These are phyloP conservation scores for Taphrina flavorubra DNA, from an alignment of 1,139 yeast genomes.

Conservation along the genomic window DNA sequence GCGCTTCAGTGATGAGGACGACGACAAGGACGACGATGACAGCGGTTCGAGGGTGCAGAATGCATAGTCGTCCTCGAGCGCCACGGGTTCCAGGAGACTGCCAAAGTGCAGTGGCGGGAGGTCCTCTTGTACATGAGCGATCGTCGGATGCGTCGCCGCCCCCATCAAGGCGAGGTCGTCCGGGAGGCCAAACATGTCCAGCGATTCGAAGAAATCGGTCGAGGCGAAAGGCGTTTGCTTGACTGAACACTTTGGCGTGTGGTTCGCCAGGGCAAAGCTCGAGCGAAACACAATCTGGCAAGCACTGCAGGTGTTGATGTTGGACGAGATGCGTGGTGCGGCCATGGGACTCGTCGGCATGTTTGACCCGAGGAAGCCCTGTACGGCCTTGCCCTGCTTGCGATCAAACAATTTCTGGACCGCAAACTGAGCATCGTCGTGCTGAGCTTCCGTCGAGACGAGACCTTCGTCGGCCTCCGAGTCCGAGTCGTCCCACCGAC, in stretches of 20 bases:
- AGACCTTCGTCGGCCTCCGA: background rate
- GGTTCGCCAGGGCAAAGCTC: slow-evolving; percentile 14
- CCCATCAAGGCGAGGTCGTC: slow-evolving; percentile 12
- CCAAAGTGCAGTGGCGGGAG: slow-evolving; percentile 11
- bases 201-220: slow-evolving; percentile 19
- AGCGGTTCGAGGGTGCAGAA: background rate
- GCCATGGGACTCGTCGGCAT: slow-evolving; percentile 32
- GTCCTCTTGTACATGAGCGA: background rate
- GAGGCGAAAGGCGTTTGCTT: slow-evolving; percentile 36
- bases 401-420: slow-evolving; percentile 28
- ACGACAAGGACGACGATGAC: background rate
- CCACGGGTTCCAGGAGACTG: slow-evolving; percentile 8
- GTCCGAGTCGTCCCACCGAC: slow-evolving; percentile 24
- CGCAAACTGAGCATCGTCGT: slow-evolving; percentile 25
- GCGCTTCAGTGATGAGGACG: background rate
- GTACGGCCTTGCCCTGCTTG: slow-evolving; percentile 20
- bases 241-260: slow-evolving; percentile 25
- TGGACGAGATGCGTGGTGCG: slow-evolving; percentile 10
- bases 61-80: background rate
- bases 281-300: slow-evolving; percentile 30
- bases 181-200: slow-evolving; percentile 19
- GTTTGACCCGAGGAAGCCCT: slow-evolving; percentile 9
- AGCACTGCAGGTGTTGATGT: slow-evolving; percentile 21
- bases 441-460: background rate
- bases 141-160: background rate